phyloP scores from a whole-genome alignment of 768 basidiomycete species.

The Boletus speciosus region DNA sequence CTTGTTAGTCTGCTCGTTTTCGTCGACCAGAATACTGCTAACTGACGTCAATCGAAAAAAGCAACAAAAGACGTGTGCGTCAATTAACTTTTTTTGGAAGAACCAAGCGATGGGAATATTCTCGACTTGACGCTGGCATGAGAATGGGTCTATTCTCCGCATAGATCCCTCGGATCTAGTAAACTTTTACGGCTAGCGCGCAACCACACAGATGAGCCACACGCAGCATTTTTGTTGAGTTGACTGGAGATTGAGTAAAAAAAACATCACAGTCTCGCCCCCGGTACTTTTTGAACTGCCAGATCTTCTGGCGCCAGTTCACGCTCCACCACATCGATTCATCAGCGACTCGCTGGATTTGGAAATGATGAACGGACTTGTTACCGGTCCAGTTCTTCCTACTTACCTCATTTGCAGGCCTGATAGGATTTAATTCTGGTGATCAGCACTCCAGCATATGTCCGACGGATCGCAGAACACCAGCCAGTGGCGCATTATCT shows the following conservation, averaged over 20 bases:
- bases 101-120: conserved; percentile 9
- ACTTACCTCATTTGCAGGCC: conserved; percentile 8
- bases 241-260: conserved; percentile 4
- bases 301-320: not conserved
- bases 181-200: not conserved
- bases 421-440: not conserved
- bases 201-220: not conserved
- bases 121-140: conserved; percentile 7
- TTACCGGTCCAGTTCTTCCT: not conserved
- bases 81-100: not conserved
- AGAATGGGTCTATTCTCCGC: not conserved
- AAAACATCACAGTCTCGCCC: not conserved
- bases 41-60: not conserved
- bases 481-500: conserved; percentile 7
- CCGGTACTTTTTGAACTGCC: not conserved
- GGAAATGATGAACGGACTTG: not conserved
- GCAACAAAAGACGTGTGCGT: not conserved
- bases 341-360: not conserved
- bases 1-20: not conserved
- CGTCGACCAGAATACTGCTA: not conserved
- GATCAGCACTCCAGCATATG: conserved; percentile 3
- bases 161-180: conserved; percentile 5
- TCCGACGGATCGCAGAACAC: conserved; percentile 1
- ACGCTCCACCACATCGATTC: not conserved
- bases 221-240: not conserved